These are phyloP conservation scores for Striga asiatica DNA, from an alignment of 257 asterid genomes.

Conservation along the genomic window DNA sequence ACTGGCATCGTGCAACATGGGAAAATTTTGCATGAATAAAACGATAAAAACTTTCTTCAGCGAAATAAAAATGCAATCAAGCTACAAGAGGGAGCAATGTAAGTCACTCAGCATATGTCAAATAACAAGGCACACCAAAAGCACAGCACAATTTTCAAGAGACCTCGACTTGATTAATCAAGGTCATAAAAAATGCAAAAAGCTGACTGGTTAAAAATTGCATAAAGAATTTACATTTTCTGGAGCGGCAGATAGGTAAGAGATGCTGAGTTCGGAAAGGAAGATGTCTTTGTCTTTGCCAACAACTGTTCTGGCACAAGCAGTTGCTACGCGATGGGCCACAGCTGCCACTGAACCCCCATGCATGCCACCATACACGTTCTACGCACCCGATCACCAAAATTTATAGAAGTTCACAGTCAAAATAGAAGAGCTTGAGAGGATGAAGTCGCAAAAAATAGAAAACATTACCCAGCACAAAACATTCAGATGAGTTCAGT, in stretches of 20 bases:
- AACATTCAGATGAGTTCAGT: too few species aligned
- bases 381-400: constrained; percentile 26
- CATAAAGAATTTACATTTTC: constrained; percentile 29
- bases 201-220: too few species aligned
- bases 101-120: too few species aligned
- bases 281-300: constrained; percentile 60
- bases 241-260: constrained; percentile 71
- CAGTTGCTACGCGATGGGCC: constrained; percentile 54
- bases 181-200: background rate
- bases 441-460: too few species aligned
- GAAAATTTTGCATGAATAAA: too few species aligned
- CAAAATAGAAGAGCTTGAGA: background rate
- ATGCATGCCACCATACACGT: constrained; percentile 61
- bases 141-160: background rate
- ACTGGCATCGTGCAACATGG: too few species aligned
- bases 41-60: too few species aligned
- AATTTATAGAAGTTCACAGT: constrained; percentile 6
- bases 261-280: constrained; percentile 74
- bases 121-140: background rate
- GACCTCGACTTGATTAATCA: background rate
- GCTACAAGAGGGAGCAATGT: too few species aligned
- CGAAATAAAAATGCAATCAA: too few species aligned
- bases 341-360: constrained; percentile 86
- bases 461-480: too few species aligned
- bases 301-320: constrained; percentile 78